These are phyloP conservation scores for Berkeleyomyces basicola DNA, from an alignment of 2,329 filamentous ascomycete species.

Conservation along the genomic window DNA sequence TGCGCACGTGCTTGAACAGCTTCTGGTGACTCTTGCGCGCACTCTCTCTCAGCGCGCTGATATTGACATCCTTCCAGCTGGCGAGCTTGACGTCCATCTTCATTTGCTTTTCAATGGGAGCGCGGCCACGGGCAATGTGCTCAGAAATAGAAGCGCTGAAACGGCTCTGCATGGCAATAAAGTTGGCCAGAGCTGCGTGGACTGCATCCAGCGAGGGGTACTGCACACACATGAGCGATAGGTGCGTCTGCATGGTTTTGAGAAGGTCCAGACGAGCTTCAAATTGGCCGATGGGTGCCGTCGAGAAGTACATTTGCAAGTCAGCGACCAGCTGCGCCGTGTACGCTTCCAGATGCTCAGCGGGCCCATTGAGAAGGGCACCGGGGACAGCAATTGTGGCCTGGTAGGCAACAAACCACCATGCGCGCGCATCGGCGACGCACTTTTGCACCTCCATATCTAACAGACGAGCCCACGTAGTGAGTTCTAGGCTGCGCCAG, in stretches of 20 bases:
- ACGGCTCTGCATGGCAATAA: conserved; percentile 57
- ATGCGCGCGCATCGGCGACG: conserved; percentile 61
- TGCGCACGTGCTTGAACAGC: conserved; percentile 77
- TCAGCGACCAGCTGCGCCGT: conserved; percentile 54
- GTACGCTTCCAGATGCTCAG: conserved; percentile 43
- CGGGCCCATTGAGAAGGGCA: conserved; percentile 40
- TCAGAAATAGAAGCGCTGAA: conserved; percentile 52
- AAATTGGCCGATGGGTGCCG: conserved; percentile 70
- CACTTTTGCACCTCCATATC: conserved; percentile 68
- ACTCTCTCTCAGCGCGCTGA: conserved; percentile 74
- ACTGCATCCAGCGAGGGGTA: conserved; percentile 42
- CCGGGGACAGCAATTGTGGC: conserved; percentile 64
- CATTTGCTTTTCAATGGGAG: conserved; percentile 74
- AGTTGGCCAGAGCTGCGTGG: conserved; percentile 52
- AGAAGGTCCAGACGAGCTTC: conserved; percentile 55
- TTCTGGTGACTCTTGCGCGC: conserved; percentile 82
- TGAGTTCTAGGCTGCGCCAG: conserved; percentile 82
- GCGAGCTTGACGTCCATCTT: conserved; percentile 83
- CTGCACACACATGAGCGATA: conserved; percentile 40
- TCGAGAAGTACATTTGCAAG: conserved; percentile 62
- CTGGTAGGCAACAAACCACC: conserved; percentile 96
- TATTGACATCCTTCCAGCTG: conserved; percentile 97
- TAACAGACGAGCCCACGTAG: conserved; percentile 79
- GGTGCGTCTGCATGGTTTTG: conserved; percentile 44
- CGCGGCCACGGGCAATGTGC: conserved; percentile 48